phyloP scores from a whole-genome alignment of 805 yeast genomes.

The Hanseniaspora thailandica region DNA sequence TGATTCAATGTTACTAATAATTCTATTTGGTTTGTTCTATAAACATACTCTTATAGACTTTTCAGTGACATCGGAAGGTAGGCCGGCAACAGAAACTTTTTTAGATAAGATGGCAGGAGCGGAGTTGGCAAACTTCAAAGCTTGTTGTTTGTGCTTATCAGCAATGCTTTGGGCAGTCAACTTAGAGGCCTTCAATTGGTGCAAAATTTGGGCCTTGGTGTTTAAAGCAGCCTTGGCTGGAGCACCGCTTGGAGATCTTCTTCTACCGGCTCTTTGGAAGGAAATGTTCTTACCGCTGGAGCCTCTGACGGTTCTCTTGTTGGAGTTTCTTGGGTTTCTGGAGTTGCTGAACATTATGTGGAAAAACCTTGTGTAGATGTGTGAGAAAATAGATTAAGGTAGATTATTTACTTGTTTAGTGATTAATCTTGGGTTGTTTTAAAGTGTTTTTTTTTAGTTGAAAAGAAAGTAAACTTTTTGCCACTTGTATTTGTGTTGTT shows the following conservation, averaged over 20 bases:
- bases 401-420: background rate
- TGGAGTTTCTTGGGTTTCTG: background rate
- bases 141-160: constrained; percentile 22
- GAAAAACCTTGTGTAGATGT: background rate
- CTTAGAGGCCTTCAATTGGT: constrained; percentile 7
- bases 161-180: constrained; percentile 24
- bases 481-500: too few relatives aligned
- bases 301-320: background rate
- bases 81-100: constrained; percentile 73
- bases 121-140: constrained; percentile 19
- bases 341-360: background rate
- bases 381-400: too few relatives aligned
- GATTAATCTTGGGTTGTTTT: background rate
- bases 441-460: background rate
- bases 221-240: constrained; percentile 21
- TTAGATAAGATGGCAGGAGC: constrained; percentile 38
- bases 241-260: constrained; percentile 28
- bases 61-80: constrained; percentile 77
- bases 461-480: background rate
- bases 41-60: constrained; percentile 77
- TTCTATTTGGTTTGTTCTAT: too few relatives aligned
- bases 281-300: constrained; percentile 5
- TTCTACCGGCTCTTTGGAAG: constrained; percentile 17
- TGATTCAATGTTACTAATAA: constrained; percentile 1
- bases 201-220: constrained; percentile 22